These are phyloP conservation scores for Eurotiales sp. DNA, from an alignment of 2,329 filamentous ascomycete species.

Conservation along the genomic window DNA sequence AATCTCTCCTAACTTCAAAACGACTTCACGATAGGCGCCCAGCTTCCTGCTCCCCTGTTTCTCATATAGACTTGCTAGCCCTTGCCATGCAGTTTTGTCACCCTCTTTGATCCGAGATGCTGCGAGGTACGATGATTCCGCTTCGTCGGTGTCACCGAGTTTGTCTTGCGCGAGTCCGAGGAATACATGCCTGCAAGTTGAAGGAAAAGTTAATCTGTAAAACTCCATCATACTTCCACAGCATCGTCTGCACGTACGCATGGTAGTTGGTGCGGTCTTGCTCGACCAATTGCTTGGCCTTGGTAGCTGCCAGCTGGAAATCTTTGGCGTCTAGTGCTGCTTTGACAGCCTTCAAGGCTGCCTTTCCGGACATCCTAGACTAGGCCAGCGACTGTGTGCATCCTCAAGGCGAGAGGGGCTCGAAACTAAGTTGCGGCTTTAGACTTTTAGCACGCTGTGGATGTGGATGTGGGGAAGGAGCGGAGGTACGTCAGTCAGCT, in stretches of 20 bases:
- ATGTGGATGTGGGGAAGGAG: conserved; percentile 9
- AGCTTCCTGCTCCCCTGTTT: conserved; percentile 67
- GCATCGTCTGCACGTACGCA: conserved; percentile 51
- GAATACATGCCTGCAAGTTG: conserved; percentile 65
- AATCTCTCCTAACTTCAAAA: conserved; percentile 69
- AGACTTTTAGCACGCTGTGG: too few species aligned
- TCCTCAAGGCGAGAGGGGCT: neutral
- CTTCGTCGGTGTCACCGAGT: conserved; percentile 64
- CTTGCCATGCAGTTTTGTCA: conserved; percentile 87
- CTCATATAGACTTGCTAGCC: conserved; percentile 80
- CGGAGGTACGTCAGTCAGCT: conserved; percentile 4
- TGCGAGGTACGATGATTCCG: conserved; percentile 70
- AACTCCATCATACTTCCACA: conserved; percentile 1
- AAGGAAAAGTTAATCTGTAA: conserved; percentile 14
- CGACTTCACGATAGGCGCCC: conserved; percentile 69
- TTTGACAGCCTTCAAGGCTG: conserved; percentile 75
- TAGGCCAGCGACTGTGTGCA: neutral
- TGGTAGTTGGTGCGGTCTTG: conserved; percentile 78
- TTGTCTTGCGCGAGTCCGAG: conserved; percentile 82
- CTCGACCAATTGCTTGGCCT: conserved; percentile 66
- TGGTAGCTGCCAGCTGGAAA: conserved; percentile 69
- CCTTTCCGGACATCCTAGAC: conserved; percentile 54
- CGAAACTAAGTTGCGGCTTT: neutral
- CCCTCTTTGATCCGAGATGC: conserved; percentile 69
- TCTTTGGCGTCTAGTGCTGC: conserved; percentile 73